Evolutionary conservation across 2,329 filamentous ascomycete genomes (phyloP), one percentile per base, ranked within the genome.

Genomic region (Leptographium radiaticola): DNA sequence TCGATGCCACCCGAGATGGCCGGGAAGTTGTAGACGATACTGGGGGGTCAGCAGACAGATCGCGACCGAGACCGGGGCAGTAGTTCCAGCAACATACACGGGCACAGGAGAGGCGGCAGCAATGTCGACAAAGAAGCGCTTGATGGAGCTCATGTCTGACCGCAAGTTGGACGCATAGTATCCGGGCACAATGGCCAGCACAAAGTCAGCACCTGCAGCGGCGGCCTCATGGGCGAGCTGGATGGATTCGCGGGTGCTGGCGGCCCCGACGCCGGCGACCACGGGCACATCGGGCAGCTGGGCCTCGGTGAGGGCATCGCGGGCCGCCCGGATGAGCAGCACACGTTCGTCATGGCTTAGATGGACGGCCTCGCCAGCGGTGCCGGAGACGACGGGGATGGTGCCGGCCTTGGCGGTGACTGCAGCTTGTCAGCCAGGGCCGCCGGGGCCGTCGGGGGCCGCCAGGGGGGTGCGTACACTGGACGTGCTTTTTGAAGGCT

Each of bases 261-360:
- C 61, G 0, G 68, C 72, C 0, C 67, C 71, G 25, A 73, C 69
- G 6, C 73, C 72, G 4, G 71, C 72, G 2, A 74, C 68, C 4
- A 75, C 64, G 0, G 71, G 73, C 45, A 71, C 70, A 15, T 66
- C 55, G 0, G 64, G 59, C 2, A 66, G 59, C 1, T 63, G 58
- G 0, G 67, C 43, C 13, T 42, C 46, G 36, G 54, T 55, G 1
- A 58, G 47, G 1, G 43, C 49, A 2, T 18, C 31, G 4, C 55
- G 51, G 12, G 55, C 52, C 6, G 49, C 38, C 16, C 45, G 7
- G 13, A 58, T 47, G 15, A 58, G 46, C 43, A 40, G 48, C 1
- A 30, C 31, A 15, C 55, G 51, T n/a, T 58, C 57, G 6, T 57
- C 55, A 7, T 45, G 55, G 6, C 39, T 53, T 54, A 58, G 31